These are phyloP conservation scores for Xylaria bambusicola DNA, from an alignment of 495 filamentous ascomycete genomes.

Conservation along the genomic window DNA sequence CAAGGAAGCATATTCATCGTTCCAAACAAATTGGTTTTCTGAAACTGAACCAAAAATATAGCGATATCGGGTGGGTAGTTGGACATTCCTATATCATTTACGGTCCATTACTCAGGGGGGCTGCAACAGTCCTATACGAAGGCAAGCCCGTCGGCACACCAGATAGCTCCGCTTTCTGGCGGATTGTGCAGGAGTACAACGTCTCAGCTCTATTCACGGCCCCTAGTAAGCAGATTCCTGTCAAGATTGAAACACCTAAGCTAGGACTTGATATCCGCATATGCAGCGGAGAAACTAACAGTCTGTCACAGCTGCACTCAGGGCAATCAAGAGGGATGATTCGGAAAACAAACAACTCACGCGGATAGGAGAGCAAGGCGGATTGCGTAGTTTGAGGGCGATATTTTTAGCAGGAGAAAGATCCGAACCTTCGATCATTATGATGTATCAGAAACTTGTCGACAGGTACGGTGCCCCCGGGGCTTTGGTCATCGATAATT, in stretches of 20 bases:
- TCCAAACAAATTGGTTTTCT: too few species aligned
- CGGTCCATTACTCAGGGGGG: constrained; percentile 73
- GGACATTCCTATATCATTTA: constrained; percentile 87
- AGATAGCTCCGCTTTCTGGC: constrained; percentile 83
- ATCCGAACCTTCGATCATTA: constrained; percentile 83
- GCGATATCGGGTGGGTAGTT: constrained; percentile 86
- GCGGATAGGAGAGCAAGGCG: constrained; percentile 61
- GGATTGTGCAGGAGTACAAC: constrained; percentile 79
- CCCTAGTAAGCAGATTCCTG: constrained; percentile 54
- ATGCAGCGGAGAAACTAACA: too few species aligned
- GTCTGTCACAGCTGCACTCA: constrained; percentile 67
- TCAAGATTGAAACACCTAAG: too few species aligned
- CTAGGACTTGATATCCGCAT: too few species aligned
- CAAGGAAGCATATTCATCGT: too few species aligned
- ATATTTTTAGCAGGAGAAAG: constrained; percentile 89
- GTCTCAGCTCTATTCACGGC: constrained; percentile 85
- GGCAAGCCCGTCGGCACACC: constrained; percentile 92
- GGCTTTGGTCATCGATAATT: constrained; percentile 83
- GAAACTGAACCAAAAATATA: constrained; percentile 20
- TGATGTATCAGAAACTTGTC: constrained; percentile 73
- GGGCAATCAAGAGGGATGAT: constrained; percentile 86
- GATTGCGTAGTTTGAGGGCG: constrained; percentile 65
- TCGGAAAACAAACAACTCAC: constrained; percentile 67
- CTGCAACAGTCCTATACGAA: constrained; percentile 86
- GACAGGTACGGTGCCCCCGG: constrained; percentile 60